phyloP scores from a whole-genome alignment of 148 eudicot species.

The Nyssa sinensis region DNA sequence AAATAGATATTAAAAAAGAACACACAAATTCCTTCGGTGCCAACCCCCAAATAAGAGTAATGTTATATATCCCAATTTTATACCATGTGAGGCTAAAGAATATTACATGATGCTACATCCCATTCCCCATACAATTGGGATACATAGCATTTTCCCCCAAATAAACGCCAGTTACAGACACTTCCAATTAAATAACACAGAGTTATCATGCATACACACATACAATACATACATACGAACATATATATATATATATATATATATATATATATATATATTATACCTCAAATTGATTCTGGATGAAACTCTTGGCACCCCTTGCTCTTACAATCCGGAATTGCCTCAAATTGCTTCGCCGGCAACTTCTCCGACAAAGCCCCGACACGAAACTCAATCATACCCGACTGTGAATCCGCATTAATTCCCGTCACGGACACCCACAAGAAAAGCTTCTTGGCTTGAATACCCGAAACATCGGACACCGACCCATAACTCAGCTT shows the following conservation, averaged over 20 bases:
- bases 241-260: neutral
- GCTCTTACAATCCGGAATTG: conserved; percentile 48
- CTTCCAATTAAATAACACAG: too few relatives aligned
- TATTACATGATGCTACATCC: neutral
- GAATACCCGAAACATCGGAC: conserved; percentile 65
- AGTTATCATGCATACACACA: too few relatives aligned
- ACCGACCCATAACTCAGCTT: conserved; percentile 54
- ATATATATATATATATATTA: neutral
- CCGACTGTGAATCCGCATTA: conserved; percentile 36
- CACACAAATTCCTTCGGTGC: too few relatives aligned
- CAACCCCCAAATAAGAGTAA: too few relatives aligned
- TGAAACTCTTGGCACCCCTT: conserved; percentile 18
- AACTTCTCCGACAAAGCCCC: conserved; percentile 62
- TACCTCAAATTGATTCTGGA: conserved; percentile 22
- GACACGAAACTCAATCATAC: conserved; percentile 58
- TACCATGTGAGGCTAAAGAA: too few relatives aligned
- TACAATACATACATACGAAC: too few relatives aligned
- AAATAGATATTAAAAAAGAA: neutral
- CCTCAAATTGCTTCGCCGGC: conserved; percentile 57
- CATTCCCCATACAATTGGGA: too few relatives aligned
- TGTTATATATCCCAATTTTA: too few relatives aligned
- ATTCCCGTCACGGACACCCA: conserved; percentile 73
- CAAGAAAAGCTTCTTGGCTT: conserved; percentile 64
- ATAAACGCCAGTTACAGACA: too few relatives aligned
- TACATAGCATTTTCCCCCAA: neutral